Evolutionary conservation across 305 asterid species (phyloP), one percentile per base, ranked within the genome.

Genomic region (Andrographis paniculata): DNA sequence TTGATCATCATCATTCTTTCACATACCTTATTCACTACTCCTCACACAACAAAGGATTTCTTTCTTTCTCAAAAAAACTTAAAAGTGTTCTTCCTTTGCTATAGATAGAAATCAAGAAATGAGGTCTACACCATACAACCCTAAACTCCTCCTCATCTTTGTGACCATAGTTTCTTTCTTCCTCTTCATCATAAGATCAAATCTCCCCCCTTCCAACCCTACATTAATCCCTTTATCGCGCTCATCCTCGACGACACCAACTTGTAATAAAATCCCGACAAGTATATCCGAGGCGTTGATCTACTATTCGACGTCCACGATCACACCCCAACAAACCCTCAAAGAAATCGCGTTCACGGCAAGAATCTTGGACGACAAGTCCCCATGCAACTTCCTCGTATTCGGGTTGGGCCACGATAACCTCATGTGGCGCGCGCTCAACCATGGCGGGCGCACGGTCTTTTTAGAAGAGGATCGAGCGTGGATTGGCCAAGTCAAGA

Each of bases 371-470:
- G 83, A 80, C 19, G 45, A 51, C 39, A 62, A 48, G 27, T 80
- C 94, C 38, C 93, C 96, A 0, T 72, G 93, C 77, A 80, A 78
- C 69, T 83, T 87, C 68, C 68, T 87, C 0, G 74, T 83, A 0
- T 87, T 87, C 37, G 96, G 96, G 13, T 74, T 83, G 7, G 94
- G 94, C 52, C 93, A 80, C 44, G 96, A 83, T 31, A 87, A 93
- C 69, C 79, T 87, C 0, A 83, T 87, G 96, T 83, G 96, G 96
- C 78, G 67, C 57, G 53, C 84, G 16, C 79, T 87, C 30, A 87
- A 87, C 82, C 76, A 70, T 55, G 93, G 87, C 0, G 96, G 96
- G 2, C 70, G 78, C 3, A 87, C 96, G 3, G 27, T 87, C 11
- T 87, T 87, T 66, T 65, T 87, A 0, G 96, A 83, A 45, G 96